These are phyloP conservation scores for Ramaria sp. DNA, from an alignment of 768 basidiomycete genomes.

Conservation along the genomic window DNA sequence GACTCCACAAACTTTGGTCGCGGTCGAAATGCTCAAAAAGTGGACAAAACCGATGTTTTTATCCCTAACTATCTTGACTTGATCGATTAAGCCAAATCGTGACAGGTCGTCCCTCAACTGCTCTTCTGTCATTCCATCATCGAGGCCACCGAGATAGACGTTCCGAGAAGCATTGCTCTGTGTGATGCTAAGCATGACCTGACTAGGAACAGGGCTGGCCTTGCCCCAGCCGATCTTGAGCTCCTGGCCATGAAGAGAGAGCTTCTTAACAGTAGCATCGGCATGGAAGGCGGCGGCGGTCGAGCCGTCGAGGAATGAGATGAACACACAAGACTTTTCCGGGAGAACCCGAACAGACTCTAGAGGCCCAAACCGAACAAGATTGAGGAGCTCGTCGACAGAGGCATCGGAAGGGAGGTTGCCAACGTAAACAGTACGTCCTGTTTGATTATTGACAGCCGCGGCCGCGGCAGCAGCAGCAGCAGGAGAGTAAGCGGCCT, in stretches of 20 bases:
- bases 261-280: conserved; percentile 90
- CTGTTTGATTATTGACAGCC: conserved; percentile 44
- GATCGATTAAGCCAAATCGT: conserved; percentile 92
- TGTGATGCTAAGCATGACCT: conserved; percentile 78
- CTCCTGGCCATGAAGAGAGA: conserved; percentile 88
- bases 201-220: conserved; percentile 75
- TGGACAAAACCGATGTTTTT: conserved; percentile 99
- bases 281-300: conserved; percentile 97
- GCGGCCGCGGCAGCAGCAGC: conserved; percentile 64
- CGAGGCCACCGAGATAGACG: conserved; percentile 91
- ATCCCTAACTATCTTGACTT: conserved; percentile 98
- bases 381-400: conserved; percentile 94
- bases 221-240: conserved; percentile 99
- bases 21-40: conserved; percentile 89
- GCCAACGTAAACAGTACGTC: conserved; percentile 94
- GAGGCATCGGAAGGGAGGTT: conserved; percentile 92
- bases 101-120: conserved; percentile 84
- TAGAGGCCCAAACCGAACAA: conserved; percentile 95
- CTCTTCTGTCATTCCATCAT: conserved; percentile 85
- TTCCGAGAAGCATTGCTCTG: conserved; percentile 92
- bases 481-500: conserved; percentile 67
- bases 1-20: conserved; percentile 66
- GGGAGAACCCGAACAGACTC: conserved; percentile 91
- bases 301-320: conserved; percentile 89
- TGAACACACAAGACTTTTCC: conserved; percentile 95